phyloP scores from a whole-genome alignment of 495 filamentous ascomycete genomes.

The Daldinia grandis region DNA sequence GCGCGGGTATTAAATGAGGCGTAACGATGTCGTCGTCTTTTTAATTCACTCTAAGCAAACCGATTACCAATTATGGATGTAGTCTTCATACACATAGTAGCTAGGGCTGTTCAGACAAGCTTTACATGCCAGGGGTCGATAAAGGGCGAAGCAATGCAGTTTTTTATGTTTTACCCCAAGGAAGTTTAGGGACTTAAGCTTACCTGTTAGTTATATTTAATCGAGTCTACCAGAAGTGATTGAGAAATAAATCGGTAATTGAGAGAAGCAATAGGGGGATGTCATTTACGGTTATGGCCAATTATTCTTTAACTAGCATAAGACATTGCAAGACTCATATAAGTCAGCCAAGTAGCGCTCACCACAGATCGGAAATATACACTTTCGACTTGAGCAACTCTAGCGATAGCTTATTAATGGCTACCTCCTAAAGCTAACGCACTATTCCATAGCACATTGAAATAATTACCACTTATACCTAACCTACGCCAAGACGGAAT shows the following conservation, averaged over 20 bases:
- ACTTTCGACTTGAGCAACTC: neutral
- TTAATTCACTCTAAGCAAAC: neutral
- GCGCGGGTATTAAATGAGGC: neutral
- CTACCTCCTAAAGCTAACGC: neutral
- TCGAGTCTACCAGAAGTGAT: no score
- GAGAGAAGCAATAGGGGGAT: no score
- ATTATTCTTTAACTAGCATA: neutral
- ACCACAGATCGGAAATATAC: neutral
- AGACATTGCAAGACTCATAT: neutral
- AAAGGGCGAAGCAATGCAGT: no score
- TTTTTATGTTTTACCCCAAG: no score
- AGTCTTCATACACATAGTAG: neutral
- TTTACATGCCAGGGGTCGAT: neutral
- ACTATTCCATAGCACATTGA: neutral
- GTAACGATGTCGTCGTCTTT: neutral
- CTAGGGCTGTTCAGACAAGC: neutral
- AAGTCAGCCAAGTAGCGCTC: neutral
- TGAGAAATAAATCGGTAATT: no score
- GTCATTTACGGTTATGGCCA: no score
- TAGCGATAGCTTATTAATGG: neutral
- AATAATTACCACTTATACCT: neutral
- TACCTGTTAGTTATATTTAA: no score
- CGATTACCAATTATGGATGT: neutral
- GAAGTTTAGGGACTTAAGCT: no score
- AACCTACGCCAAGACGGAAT: neutral